These are phyloP conservation scores for Delitschia confertaspora DNA, from an alignment of 495 filamentous ascomycete genomes.

Conservation along the genomic window DNA sequence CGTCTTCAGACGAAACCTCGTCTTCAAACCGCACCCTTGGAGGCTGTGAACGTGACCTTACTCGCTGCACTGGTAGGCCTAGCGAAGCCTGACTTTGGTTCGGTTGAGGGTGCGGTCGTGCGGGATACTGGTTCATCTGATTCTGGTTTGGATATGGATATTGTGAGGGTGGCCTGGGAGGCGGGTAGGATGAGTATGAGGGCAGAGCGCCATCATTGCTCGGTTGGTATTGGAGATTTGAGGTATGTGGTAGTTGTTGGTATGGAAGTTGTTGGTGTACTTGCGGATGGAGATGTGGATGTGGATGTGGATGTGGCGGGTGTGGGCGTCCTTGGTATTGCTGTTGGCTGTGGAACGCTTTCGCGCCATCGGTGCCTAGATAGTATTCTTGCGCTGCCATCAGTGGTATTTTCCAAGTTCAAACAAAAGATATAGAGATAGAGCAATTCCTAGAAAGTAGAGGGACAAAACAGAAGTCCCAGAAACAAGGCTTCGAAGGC, in stretches of 20 bases:
- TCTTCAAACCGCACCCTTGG: constrained; percentile 13
- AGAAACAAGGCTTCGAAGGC: background rate
- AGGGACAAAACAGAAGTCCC: no score
- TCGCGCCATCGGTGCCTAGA: constrained; percentile 7
- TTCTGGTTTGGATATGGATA: constrained; percentile 2
- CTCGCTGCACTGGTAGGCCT: constrained; percentile 11
- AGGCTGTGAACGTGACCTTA: constrained; percentile 14
- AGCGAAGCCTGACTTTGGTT: constrained; percentile 7
- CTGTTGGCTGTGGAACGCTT: constrained; percentile 2
- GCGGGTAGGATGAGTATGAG: background rate
- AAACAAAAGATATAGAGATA: background rate
- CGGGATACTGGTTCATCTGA: constrained; percentile 1
- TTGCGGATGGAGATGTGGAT: constrained; percentile 8
- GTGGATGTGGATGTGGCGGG: constrained; percentile 7
- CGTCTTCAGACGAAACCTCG: background rate
- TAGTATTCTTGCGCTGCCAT: constrained; percentile 27
- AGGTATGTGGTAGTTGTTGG: constrained; percentile 10
- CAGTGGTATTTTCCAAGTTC: background rate
- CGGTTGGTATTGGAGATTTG: background rate
- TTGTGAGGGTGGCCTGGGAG: background rate
- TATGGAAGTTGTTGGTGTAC: constrained; percentile 11
- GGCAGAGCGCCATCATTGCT: background rate
- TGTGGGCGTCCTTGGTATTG: constrained; percentile 3
- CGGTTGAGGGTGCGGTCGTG: background rate
- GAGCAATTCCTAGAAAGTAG: no score